phyloP scores from a whole-genome alignment of 2,329 filamentous ascomycete species.

The Cytospora schulzeri region DNA sequence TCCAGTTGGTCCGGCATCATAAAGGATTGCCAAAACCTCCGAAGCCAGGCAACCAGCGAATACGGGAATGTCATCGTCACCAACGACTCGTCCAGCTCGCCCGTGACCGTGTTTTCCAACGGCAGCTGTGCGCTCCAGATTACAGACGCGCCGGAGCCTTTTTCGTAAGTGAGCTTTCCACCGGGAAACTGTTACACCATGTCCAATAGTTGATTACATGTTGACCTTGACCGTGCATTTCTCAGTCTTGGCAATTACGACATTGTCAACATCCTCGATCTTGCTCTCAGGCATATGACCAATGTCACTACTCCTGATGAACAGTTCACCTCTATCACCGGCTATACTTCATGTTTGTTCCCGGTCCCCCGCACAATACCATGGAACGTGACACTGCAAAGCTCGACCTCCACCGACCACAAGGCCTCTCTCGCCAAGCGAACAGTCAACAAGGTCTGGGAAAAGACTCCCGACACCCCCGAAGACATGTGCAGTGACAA shows the following conservation, averaged over 20 bases:
- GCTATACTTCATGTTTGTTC: not conserved
- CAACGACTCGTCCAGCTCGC: not conserved
- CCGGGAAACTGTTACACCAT: not conserved
- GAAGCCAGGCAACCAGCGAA: not conserved
- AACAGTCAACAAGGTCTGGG: not conserved
- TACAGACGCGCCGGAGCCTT: not conserved
- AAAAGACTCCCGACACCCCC: not conserved
- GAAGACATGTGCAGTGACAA: not conserved
- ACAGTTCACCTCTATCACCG: not conserved
- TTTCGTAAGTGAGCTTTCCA: not conserved
- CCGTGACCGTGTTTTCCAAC: not conserved
- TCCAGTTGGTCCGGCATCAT: not conserved
- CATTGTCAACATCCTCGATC: not conserved
- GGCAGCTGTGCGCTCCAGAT: not conserved
- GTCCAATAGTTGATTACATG: no score
- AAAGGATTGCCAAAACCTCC: not conserved
- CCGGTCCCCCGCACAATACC: no score
- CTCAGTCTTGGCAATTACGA: not conserved
- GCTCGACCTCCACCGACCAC: not conserved
- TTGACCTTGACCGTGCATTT: not conserved
- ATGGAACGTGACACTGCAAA: not conserved
- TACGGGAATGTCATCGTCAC: not conserved
- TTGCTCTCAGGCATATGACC: not conserved
- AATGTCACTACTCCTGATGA: not conserved
- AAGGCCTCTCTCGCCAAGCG: not conserved